Base-by-base conservation (phyloP, 257 asterid genomes). In the Salvia splendens region DNA sequence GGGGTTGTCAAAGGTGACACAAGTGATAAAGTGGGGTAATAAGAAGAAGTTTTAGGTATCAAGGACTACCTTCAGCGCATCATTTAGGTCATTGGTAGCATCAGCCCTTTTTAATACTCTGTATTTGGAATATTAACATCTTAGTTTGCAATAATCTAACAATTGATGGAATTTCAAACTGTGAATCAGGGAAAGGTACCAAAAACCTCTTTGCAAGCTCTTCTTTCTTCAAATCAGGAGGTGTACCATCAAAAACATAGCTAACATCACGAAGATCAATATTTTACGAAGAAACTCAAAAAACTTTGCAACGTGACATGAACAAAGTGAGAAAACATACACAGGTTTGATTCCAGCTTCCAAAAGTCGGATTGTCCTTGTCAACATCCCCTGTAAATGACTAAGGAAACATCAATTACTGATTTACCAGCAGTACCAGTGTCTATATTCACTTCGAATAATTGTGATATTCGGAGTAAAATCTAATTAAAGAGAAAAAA, bases 311-410 rank as follows among this genome's bases (percentile, higher is more conserved):
- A 52, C 63, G 51, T 43, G 67, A 51, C 20, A 65, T 9, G 51
- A 51, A 48, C 15, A 67, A 60, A 38, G 43, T 65, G 57, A 65
- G 54, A 52, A 69, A 61, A 53, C 54, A 67, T 88, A 94, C 97
- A 83, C 96, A 33, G 99, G 99, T 83, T 88, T 94, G 65, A 94
- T 88, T 80, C 99, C 97, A 72, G 99, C 97, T 81, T 94, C 99
- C 82, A 90, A 68, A 78, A 94, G 95, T 74, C 97, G 84, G 70
- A 94, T 91, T n/a, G 99, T 94, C 83, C 96, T 83, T 0, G 86
- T 32, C 77, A 94, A 85, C 96, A 94, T 91, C 60, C 97, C 99
- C 68, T 85, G 95, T 81, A 91, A 82, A 83, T 94, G 97, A 82
- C 97, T 94, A 35, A 15, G 45, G 57, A 52, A 61, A 49, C n/a